phyloP scores from a whole-genome alignment of 2,329 filamentous ascomycete species.

The Verticillium alfalfae region DNA sequence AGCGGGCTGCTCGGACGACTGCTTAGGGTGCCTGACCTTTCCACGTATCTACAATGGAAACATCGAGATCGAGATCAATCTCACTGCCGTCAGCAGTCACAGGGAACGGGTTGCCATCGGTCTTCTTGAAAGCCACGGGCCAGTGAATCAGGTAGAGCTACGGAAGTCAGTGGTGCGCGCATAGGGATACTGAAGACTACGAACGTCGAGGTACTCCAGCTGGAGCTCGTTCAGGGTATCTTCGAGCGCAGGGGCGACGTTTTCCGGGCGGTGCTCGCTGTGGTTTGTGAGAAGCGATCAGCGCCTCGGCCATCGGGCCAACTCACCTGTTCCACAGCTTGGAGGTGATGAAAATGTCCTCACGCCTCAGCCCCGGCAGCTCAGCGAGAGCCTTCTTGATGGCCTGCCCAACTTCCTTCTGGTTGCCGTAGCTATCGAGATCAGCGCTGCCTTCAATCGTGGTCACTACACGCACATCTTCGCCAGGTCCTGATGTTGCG shows the following conservation, averaged over 20 bases:
- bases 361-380: conserved; percentile 55
- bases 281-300: conserved; percentile 46
- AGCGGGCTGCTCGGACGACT: neutral
- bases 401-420: conserved; percentile 60
- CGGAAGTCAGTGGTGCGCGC: conserved; percentile 60
- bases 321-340: conserved; percentile 82
- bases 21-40: conserved; percentile 22
- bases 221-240: conserved; percentile 50
- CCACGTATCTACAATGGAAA: conserved; percentile 38
- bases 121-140: conserved; percentile 62
- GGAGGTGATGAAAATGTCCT: conserved; percentile 68
- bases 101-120: conserved; percentile 74
- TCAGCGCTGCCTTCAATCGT: conserved; percentile 47
- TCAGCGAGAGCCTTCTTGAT: conserved; percentile 37
- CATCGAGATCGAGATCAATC: conserved; percentile 55
- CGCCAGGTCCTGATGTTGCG: conserved; percentile 24
- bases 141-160: conserved; percentile 71
- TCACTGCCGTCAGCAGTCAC: conserved; percentile 71
- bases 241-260: conserved; percentile 50
- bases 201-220: conserved; percentile 51
- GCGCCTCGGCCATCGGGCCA: conserved; percentile 58
- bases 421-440: conserved; percentile 61
- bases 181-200: conserved; percentile 46
- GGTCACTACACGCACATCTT: conserved; percentile 19
- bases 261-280: conserved; percentile 54